These are phyloP conservation scores for Rhodomyrtus psidioides DNA, from an alignment of 441 rosid species.

Conservation along the genomic window DNA sequence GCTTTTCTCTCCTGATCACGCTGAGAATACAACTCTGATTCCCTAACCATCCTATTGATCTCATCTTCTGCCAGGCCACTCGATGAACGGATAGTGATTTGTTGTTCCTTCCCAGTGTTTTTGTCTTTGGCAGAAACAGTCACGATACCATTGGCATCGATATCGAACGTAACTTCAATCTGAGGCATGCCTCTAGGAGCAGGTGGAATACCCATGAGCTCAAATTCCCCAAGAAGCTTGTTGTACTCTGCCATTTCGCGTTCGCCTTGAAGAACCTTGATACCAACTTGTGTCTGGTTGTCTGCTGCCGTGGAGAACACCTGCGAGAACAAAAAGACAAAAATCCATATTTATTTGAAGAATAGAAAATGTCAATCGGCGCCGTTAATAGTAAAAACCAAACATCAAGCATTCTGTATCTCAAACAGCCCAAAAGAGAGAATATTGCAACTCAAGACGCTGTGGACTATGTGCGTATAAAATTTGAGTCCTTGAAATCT, in stretches of 20 bases:
- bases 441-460: neutral
- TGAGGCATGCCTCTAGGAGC: slow-evolving; percentile 91
- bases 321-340: slow-evolving; percentile 20
- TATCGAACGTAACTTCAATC: slow-evolving; percentile 90
- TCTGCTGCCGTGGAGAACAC: slow-evolving; percentile 96
- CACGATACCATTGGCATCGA: slow-evolving; percentile 94
- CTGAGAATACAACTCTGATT: slow-evolving; percentile 81
- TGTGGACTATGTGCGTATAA: neutral
- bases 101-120: slow-evolving; percentile 84
- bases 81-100: slow-evolving; percentile 89
- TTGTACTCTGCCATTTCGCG: slow-evolving; percentile 94
- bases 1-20: slow-evolving; percentile 74
- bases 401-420: neutral
- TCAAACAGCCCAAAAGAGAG: neutral
- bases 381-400: neutral
- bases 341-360: neutral
- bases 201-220: slow-evolving; percentile 87
- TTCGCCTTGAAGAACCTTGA: slow-evolving; percentile 95
- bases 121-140: slow-evolving; percentile 97
- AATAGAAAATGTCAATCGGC: neutral
- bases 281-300: slow-evolving; percentile 95
- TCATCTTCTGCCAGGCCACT: slow-evolving; percentile 92
- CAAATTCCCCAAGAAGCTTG: slow-evolving; percentile 82
- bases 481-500: neutral
- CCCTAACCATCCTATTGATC: slow-evolving; percentile 89